Conservation (phyloP, 192 early-diverging fungal species). For the Coemansia sp. region DNA sequence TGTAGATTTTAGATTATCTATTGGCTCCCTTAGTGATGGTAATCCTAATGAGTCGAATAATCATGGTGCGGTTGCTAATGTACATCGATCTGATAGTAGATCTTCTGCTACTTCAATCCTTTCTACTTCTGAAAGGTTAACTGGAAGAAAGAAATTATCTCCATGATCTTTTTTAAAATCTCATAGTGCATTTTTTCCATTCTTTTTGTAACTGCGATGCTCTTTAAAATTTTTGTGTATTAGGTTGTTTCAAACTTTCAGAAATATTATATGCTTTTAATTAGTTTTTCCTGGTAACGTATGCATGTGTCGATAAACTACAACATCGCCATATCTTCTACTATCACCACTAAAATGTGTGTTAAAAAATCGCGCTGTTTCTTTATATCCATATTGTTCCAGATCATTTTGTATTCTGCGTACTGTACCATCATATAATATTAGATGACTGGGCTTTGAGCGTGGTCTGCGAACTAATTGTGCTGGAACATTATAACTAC, state of each 20-base stretch:
- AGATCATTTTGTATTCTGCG: slow-evolving; percentile 40
- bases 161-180: not conserved
- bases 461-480: not conserved
- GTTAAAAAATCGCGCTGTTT: slow-evolving; percentile 89
- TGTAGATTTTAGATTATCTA: slow-evolving; percentile 48
- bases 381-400: slow-evolving; percentile 53
- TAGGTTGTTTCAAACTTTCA: not conserved
- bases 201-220: not conserved
- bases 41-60: not conserved
- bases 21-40: slow-evolving; percentile 27
- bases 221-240: not conserved
- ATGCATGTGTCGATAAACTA: slow-evolving; percentile 62
- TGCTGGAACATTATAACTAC: not conserved
- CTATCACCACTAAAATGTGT: slow-evolving; percentile 82
- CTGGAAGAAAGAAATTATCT: slow-evolving; percentile 21
- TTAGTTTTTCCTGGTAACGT: not conserved
- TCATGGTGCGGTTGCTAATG: not conserved
- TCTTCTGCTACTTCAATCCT: slow-evolving; percentile 42
- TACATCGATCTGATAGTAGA: slow-evolving; percentile 29
- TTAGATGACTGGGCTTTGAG: slow-evolving; percentile 69
- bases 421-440: slow-evolving; percentile 72
- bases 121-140: slow-evolving; percentile 26
- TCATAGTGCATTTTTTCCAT: not conserved
- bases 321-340: slow-evolving; percentile 75
- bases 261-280: not conserved